A percentile compares a stretch with the other conserved stretches of the same genome.
Evolutionary conservation across 2,329 filamentous ascomycete species (phyloP).

Genomic region (Apiospora rasikravindrae): DNA sequence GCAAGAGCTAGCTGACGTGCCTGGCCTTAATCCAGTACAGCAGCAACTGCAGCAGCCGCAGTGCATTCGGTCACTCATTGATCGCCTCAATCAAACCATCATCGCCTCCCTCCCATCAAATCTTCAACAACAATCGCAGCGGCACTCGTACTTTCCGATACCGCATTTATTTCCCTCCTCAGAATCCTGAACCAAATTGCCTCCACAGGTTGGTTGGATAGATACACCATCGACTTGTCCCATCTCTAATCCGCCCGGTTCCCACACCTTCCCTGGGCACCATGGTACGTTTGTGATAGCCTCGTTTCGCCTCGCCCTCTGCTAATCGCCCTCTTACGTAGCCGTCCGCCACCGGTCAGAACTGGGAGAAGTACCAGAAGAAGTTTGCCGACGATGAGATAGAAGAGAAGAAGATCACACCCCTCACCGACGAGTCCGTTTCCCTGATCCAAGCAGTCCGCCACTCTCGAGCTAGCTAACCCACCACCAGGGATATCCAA

Average conservation of each 20-base stretch:
- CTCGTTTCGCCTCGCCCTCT: slow-evolving; percentile 22
- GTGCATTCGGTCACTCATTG: background rate
- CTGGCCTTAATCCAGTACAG: background rate
- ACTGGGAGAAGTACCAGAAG: slow-evolving; percentile 99
- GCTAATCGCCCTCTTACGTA: slow-evolving; percentile 48
- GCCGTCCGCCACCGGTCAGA: slow-evolving; percentile 91
- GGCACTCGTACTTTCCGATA: background rate
- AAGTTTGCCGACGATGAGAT: slow-evolving; percentile 95
- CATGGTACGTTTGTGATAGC: slow-evolving; percentile 33
- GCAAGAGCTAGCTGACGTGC: slow-evolving; percentile 16
- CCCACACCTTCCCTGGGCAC: slow-evolving; percentile 23
- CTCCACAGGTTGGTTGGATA: background rate
- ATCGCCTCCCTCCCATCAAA: background rate
- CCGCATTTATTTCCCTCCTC: background rate
- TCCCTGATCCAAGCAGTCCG: slow-evolving; percentile 38
- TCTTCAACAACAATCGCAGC: background rate
- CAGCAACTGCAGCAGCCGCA: background rate
- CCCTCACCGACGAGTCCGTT: slow-evolving; percentile 86
- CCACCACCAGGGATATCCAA: slow-evolving; percentile 84
- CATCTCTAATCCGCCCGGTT: slow-evolving; percentile 8
- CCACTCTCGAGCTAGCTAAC: slow-evolving; percentile 30
- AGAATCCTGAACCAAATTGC: background rate
- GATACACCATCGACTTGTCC: slow-evolving; percentile 2
- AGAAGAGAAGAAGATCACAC: slow-evolving; percentile 99
- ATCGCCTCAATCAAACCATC: slow-evolving; percentile 14